Percentiles rank a stretch among this genome's conserved stretches.
phyloP scores from a whole-genome alignment of 305 asterid species.

The Fraxinus floribunda region DNA sequence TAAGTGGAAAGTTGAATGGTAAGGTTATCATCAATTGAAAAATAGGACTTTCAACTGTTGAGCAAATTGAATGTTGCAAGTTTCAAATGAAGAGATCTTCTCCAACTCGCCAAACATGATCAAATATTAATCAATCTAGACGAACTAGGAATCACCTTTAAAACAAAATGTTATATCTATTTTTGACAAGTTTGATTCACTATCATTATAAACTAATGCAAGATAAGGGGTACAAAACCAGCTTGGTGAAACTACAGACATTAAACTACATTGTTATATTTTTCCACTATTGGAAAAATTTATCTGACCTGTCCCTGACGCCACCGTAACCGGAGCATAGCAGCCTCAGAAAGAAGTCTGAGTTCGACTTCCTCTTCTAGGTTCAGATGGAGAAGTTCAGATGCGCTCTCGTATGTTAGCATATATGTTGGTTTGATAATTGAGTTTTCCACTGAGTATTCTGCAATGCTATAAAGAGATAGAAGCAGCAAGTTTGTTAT shows the following conservation, averaged over 20 bases:
- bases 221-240: conserved; percentile 18
- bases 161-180: conserved; percentile 2
- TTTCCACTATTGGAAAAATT: conserved; percentile 11
- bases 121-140: conserved; percentile 1
- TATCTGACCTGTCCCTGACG: conserved; percentile 74
- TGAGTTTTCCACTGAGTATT: conserved; percentile 81
- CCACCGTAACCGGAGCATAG: conserved; percentile 74
- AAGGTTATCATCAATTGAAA: conserved; percentile 9
- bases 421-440: conserved; percentile 87
- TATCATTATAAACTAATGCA: background rate
- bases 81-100: conserved; percentile 12
- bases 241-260: conserved; percentile 12
- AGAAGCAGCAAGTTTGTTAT: conserved; percentile 26
- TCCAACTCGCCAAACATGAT: conserved; percentile 11
- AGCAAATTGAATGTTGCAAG: conserved; percentile 9
- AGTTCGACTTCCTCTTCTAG: conserved; percentile 85
- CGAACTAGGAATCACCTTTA: conserved; percentile 15
- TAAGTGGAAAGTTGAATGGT: background rate
- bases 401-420: conserved; percentile 96
- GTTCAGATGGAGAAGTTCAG: conserved; percentile 89
- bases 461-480: conserved; percentile 71
- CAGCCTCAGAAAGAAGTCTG: conserved; percentile 84
- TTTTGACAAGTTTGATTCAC: background rate
- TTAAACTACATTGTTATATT: conserved; percentile 6
- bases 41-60: conserved; percentile 9